Percentiles rank a stretch among this genome's conserved stretches.
phyloP scores from a whole-genome alignment of 2,329 filamentous ascomycete genomes.

The Didymella exigua region DNA sequence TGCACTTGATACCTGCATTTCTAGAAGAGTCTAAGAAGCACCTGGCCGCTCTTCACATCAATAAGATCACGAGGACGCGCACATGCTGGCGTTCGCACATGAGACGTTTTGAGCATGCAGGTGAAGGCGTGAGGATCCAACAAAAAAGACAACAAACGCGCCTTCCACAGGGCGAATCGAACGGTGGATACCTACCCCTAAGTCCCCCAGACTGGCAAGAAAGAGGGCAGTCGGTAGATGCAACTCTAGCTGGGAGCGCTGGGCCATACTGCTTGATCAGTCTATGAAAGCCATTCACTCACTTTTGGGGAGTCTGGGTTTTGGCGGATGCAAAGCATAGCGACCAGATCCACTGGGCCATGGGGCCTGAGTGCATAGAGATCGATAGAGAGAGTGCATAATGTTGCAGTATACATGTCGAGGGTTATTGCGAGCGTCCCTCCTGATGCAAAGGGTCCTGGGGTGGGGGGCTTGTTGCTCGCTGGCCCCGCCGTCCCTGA shows the following conservation, averaged over 20 bases:
- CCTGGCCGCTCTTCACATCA: not conserved
- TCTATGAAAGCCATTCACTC: not conserved
- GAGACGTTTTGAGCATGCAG: not conserved
- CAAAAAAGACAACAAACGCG: not conserved
- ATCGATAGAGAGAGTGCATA: not conserved
- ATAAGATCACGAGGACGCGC: not conserved
- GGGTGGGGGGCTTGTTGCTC: not conserved
- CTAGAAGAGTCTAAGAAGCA: not conserved
- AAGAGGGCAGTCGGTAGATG: conserved; percentile 5
- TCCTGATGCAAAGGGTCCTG: not conserved
- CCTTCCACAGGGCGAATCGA: not conserved
- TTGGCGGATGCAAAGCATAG: conserved; percentile 2
- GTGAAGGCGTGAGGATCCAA: not conserved
- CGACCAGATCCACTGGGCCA: conserved; percentile 6
- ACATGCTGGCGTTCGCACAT: not conserved
- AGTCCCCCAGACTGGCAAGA: not conserved
- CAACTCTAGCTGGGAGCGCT: conserved; percentile 9
- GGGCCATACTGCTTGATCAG: conserved; percentile 2
- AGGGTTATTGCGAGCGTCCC: not conserved
- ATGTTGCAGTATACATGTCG: not conserved
- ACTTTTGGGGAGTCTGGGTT: not conserved
- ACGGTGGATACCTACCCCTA: not conserved
- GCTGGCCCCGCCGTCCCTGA: not conserved
- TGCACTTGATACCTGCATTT: not conserved
- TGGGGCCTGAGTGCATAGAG: conserved; percentile 2